Conservation (phyloP, 2,329 filamentous ascomycete genomes). For the Fusarium begoniae region DNA sequence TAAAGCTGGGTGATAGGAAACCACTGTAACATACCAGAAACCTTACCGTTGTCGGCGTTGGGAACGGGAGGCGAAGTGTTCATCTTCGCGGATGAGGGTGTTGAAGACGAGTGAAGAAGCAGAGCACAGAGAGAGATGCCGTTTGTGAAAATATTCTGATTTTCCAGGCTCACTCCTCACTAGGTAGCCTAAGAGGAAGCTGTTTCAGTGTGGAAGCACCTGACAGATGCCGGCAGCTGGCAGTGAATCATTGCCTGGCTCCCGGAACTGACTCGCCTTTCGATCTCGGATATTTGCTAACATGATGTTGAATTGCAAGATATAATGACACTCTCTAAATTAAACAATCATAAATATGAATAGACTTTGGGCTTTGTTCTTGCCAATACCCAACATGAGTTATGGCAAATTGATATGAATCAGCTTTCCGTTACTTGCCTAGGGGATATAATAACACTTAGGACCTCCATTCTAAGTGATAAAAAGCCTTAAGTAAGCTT, state of each 20-base stretch:
- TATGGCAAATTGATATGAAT: background rate
- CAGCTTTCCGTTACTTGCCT: no score
- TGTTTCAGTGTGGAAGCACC: background rate
- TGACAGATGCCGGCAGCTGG: background rate
- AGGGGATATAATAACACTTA: no score
- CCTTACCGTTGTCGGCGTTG: rapidly evolving
- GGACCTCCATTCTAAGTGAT: no score
- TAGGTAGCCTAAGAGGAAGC: background rate
- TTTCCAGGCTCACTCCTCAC: no score
- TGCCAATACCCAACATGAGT: background rate
- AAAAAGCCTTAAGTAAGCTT: no score
- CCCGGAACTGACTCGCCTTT: background rate
- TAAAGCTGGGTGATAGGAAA: background rate
- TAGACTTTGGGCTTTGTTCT: rapidly evolving
- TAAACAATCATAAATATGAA: background rate
- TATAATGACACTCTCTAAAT: background rate
- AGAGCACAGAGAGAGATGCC: background rate
- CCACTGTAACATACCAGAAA: background rate
- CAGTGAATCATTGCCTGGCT: background rate
- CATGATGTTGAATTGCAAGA: background rate
- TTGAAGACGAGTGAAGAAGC: background rate
- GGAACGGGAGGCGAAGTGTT: background rate
- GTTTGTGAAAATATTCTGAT: background rate
- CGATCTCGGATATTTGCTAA: background rate
- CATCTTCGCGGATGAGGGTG: background rate